Base-by-base conservation (phyloP, 345 rosid species). In the Euphorbia lathyris region DNA sequence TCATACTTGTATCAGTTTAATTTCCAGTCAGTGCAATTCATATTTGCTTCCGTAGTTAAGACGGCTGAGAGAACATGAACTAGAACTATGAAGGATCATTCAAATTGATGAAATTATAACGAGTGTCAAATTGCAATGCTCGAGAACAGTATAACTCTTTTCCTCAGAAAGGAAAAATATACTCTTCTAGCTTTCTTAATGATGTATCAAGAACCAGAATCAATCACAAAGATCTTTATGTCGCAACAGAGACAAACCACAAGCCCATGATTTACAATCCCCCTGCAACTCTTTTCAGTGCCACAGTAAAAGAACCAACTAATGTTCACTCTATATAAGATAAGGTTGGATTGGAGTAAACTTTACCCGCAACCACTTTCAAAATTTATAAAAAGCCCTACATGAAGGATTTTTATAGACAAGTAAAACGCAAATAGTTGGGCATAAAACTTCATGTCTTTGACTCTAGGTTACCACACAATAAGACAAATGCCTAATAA, bases 191-290 rank as follows among this genome's bases (percentile, higher is more conserved):
- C 38, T 5, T 19, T 65, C 13, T 9, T 65, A 60, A 42, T 29
- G 64, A 32, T 32, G 63, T 19, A 60, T 60, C 14, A 60, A 60
- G 64, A 60, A 60, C 36, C 14, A 60, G 43, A 60, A 60, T 60
- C 64, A 60, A 34, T 29, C 42, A 19, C 22, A 19, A 58, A 58
- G 32, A 29, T 58, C 10, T 59, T 59, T 20, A 51, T 19, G 0
- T 51, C 1, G 38, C n/a, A 14, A 3, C 36, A n/a, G 13, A 34
- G 25, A 1, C 26, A 60, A 32, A 19, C 32, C 32, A 16, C 22
- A 8, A 45, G 17, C 29, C 20, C 58, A 50, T 48, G 69, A 19
- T 52, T 52, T 67, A 20, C 4, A n/a, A 2, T 13, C 30, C 48
- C 52, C 70, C 23, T 52, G 34, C 22, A 6, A 67, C 61, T 65